Conservation (phyloP, 2,329 filamentous ascomycete genomes). For the Colletotrichum tofieldiae region DNA sequence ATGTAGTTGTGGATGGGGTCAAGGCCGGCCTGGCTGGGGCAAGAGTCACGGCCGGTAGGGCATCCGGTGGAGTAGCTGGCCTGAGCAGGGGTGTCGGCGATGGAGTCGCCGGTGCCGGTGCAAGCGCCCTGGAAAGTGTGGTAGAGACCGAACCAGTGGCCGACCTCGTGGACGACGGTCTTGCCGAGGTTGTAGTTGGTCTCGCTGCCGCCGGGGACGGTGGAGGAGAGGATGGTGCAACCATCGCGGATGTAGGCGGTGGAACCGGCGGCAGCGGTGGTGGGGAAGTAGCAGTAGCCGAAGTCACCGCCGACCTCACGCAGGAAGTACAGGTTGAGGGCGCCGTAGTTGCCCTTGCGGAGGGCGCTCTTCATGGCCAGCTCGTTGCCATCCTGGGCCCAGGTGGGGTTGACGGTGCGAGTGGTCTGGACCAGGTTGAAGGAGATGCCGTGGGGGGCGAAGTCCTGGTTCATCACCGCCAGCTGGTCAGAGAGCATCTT, state of each 20-base stretch:
- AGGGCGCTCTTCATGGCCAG: constrained; percentile 62
- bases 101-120: constrained; percentile 54
- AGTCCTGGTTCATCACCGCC: constrained; percentile 62
- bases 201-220: constrained; percentile 56
- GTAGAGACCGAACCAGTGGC: constrained; percentile 65
- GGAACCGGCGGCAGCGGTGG: constrained; percentile 50
- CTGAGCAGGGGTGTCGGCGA: constrained; percentile 60
- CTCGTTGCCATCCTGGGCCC: constrained; percentile 60
- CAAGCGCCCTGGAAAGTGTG: constrained; percentile 65
- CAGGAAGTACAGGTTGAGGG: constrained; percentile 64
- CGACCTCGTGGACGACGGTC: constrained; percentile 59
- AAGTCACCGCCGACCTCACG: constrained; percentile 54
- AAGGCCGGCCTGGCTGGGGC: constrained; percentile 50
- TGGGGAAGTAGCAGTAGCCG: constrained; percentile 65
- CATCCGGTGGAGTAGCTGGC: constrained; percentile 53
- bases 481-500: constrained; percentile 58
- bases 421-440: constrained; percentile 62
- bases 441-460: constrained; percentile 58
- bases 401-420: constrained; percentile 63
- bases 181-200: constrained; percentile 54
- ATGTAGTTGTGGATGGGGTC: constrained; percentile 59
- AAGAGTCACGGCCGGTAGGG: constrained; percentile 55
- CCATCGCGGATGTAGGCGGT: constrained; percentile 55
- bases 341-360: constrained; percentile 60
- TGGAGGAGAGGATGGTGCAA: constrained; percentile 56